phyloP scores from a whole-genome alignment of 2,329 filamentous ascomycete species.

The Chaetomium sp. region DNA sequence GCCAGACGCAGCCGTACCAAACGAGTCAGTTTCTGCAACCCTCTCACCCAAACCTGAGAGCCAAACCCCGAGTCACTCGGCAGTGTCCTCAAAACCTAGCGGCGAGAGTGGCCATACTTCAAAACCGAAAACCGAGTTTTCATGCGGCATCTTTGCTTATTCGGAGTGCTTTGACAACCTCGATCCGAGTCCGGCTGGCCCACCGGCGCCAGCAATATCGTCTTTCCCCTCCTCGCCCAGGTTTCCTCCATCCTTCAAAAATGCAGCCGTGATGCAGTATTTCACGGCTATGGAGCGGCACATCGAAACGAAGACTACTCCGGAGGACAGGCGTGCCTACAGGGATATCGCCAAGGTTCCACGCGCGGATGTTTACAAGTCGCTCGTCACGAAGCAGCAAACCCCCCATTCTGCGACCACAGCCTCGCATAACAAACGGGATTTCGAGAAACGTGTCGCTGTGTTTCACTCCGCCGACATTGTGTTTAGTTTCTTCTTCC shows the following conservation, averaged over 20 bases:
- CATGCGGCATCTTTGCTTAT: slow-evolving; percentile 3
- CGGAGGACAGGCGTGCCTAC: slow-evolving; percentile 15
- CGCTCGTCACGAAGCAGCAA: not conserved
- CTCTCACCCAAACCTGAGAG: not conserved
- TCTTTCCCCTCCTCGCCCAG: not conserved
- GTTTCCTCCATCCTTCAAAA: not conserved
- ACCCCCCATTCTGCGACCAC: not conserved
- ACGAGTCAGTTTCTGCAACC: not conserved
- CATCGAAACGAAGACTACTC: not conserved
- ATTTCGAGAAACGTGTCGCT: slow-evolving; percentile 43
- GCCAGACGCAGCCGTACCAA: not conserved
- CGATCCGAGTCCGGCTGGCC: not conserved
- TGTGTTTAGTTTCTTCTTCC: slow-evolving; percentile 49
- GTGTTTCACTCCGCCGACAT: slow-evolving; percentile 47
- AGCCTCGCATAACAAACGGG: not conserved
- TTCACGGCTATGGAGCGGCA: not conserved
- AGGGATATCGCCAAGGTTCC: not conserved
- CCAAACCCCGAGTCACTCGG: not conserved
- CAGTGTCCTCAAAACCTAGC: not conserved
- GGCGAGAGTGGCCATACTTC: not conserved
- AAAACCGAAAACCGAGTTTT: not conserved
- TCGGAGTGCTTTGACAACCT: not conserved
- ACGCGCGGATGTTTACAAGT: not conserved
- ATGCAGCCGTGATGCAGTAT: not conserved
- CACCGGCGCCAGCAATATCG: not conserved